These are phyloP conservation scores for Diaporthe batatas DNA, from an alignment of 2,329 filamentous ascomycete species.

Conservation along the genomic window DNA sequence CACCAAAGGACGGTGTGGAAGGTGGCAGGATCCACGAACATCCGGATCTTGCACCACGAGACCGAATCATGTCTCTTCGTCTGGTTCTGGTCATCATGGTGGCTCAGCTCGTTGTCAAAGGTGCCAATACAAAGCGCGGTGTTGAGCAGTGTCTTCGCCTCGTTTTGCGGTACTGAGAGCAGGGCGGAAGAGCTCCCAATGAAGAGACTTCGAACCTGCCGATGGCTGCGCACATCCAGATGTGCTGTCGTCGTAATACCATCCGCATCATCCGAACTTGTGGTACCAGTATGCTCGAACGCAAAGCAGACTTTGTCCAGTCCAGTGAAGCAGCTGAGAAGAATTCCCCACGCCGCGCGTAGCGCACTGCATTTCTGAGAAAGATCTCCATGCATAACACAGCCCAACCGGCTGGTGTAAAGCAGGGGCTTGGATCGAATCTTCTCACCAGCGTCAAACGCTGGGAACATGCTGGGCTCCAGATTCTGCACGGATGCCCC, in stretches of 20 bases:
- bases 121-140: background rate
- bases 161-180: background rate
- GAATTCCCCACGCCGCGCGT: slow-evolving; percentile 15
- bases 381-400: background rate
- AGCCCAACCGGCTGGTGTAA: slow-evolving; percentile 3
- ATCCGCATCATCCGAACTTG: background rate
- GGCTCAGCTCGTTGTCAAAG: slow-evolving; percentile 10
- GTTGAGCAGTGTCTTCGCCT: slow-evolving; percentile 5
- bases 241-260: background rate
- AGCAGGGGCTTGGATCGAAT: background rate
- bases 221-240: background rate
- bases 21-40: slow-evolving; percentile 12
- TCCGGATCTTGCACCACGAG: slow-evolving; percentile 13
- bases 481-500: background rate
- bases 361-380: slow-evolving; percentile 2
- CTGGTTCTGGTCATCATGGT: slow-evolving; percentile 5
- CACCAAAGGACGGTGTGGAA: background rate
- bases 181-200: slow-evolving; percentile 3
- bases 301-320: slow-evolving; percentile 22
- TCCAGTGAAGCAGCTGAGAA: slow-evolving; percentile 9
- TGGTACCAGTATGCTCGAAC: background rate
- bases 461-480: slow-evolving; percentile 16
- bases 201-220: background rate
- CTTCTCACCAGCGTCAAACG: slow-evolving; percentile 2
- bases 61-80: background rate